phyloP scores from a whole-genome alignment of 208 protist genomes.

The Leishmania turanica region DNA sequence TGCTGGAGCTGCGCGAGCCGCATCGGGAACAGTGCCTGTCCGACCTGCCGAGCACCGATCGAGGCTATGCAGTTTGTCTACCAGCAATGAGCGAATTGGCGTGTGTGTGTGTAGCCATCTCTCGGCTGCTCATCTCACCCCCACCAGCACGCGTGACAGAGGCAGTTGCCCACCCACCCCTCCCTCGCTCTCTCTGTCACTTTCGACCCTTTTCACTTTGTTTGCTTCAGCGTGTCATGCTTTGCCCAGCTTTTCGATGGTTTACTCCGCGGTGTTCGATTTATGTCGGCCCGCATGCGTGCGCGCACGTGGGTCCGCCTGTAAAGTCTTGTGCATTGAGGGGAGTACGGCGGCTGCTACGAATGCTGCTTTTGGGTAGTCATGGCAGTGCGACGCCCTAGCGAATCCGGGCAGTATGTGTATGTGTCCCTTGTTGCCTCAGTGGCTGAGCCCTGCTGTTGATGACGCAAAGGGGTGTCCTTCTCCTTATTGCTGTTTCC shows the following conservation, averaged over 20 bases:
- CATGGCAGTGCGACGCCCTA: background rate
- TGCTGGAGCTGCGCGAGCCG: slow-evolving; percentile 67
- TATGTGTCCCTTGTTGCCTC: background rate
- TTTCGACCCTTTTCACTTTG: background rate
- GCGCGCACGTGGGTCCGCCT: slow-evolving; percentile 13
- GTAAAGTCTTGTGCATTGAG: slow-evolving; percentile 1
- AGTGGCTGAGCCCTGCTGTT: background rate
- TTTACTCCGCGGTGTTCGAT: background rate
- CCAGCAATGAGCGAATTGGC: slow-evolving; percentile 25
- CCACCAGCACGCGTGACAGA: background rate
- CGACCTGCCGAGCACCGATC: slow-evolving; percentile 46
- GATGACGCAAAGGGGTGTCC: background rate
- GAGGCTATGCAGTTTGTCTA: slow-evolving; percentile 62
- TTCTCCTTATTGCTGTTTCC: background rate
- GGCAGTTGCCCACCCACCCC: background rate
- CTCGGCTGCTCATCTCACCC: too few species aligned
- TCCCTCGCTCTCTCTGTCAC: background rate
- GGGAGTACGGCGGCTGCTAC: background rate
- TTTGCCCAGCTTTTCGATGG: background rate
- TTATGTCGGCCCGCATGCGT: background rate
- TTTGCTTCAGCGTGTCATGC: background rate
- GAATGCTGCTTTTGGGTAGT: background rate
- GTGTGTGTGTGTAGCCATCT: background rate
- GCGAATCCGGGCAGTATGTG: background rate
- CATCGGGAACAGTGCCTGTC: slow-evolving; percentile 39